Evolutionary conservation across 192 early-diverging fungal genomes (phyloP).

Genomic region (Backusella westeae): DNA sequence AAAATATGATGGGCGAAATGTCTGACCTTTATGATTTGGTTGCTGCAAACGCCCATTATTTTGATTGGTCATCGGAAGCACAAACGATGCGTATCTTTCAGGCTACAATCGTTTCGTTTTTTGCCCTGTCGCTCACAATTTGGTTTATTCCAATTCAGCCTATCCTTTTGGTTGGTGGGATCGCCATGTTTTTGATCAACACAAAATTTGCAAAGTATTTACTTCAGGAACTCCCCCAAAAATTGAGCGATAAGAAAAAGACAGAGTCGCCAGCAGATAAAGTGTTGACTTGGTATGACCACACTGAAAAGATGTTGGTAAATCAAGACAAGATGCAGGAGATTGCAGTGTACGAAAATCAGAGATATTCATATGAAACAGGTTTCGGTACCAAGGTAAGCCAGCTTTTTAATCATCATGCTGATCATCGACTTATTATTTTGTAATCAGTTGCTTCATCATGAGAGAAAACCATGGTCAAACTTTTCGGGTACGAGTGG

Average conservation of each 20-base stretch:
- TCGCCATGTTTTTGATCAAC: constrained; percentile 56
- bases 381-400: constrained; percentile 30
- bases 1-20: constrained; percentile 73
- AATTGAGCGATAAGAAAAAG: not conserved
- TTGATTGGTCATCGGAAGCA: constrained; percentile 54
- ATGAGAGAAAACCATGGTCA: constrained; percentile 36
- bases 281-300: constrained; percentile 9
- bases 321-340: constrained; percentile 12
- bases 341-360: constrained; percentile 34
- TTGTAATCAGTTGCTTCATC: constrained; percentile 19
- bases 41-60: constrained; percentile 36
- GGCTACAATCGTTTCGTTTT: constrained; percentile 32
- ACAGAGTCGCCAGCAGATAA: not conserved
- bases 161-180: constrained; percentile 53
- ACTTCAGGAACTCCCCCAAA: constrained; percentile 15
- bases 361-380: constrained; percentile 27
- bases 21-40: constrained; percentile 50
- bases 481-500: constrained; percentile 25
- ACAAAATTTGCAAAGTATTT: constrained; percentile 51
- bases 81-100: constrained; percentile 46
- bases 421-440: not conserved
- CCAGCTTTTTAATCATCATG: not conserved
- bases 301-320: constrained; percentile 5
- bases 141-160: constrained; percentile 50
- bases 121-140: constrained; percentile 31